These are phyloP conservation scores for Diaporthe longicolla DNA, from an alignment of 2,329 filamentous ascomycete species.

Conservation along the genomic window DNA sequence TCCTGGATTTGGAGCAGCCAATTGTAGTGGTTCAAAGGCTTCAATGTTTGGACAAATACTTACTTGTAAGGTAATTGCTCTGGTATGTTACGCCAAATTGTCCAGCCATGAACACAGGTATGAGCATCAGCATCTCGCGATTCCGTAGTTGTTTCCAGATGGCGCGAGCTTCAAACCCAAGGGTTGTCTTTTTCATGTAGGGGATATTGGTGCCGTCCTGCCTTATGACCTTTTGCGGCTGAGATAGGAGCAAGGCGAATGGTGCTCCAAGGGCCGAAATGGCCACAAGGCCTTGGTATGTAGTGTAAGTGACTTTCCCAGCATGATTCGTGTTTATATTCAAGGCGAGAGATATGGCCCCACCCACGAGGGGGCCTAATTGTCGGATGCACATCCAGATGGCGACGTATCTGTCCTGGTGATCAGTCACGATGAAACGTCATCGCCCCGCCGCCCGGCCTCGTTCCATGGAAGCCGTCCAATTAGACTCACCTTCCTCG, in stretches of 20 bases:
- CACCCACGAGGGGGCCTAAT: constrained; percentile 62
- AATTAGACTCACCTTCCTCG: constrained; percentile 57
- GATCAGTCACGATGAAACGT: background rate
- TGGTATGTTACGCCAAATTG: constrained; percentile 51
- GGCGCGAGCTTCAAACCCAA: constrained; percentile 51
- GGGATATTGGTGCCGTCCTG: constrained; percentile 56
- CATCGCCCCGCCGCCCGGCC: background rate
- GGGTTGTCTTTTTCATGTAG: constrained; percentile 48
- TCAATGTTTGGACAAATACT: background rate
- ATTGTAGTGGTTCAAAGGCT: background rate
- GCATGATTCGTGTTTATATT: constrained; percentile 56
- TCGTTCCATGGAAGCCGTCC: too few species aligned
- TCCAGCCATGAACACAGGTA: constrained; percentile 47
- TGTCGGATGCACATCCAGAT: constrained; percentile 60
- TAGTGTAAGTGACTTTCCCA: constrained; percentile 56
- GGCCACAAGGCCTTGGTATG: constrained; percentile 61
- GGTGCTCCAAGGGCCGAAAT: constrained; percentile 62
- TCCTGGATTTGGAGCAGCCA: background rate
- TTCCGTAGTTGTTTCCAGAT: constrained; percentile 54
- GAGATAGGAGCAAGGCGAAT: constrained; percentile 58
- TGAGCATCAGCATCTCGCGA: constrained; percentile 54
- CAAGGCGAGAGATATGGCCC: constrained; percentile 63
- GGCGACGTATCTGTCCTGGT: constrained; percentile 61
- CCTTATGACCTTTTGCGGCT: constrained; percentile 60
- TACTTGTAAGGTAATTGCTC: constrained; percentile 55